These are phyloP conservation scores for Saccharomyces hybrid DNA, from an alignment of 1,139 yeast genomes.

Conservation along the genomic window DNA sequence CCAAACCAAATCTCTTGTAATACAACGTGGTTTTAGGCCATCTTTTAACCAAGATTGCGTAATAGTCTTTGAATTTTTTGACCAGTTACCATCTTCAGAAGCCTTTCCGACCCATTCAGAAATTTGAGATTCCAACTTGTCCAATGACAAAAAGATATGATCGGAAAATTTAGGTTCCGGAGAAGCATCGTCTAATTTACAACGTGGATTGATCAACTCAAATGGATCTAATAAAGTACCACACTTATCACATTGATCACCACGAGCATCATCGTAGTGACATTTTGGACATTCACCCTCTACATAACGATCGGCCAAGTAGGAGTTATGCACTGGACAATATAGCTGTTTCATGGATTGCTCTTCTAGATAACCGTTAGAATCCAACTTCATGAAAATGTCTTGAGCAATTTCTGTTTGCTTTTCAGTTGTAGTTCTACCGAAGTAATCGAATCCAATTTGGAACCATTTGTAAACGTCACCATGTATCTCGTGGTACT, in stretches of 20 bases:
- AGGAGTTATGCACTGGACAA: constrained; percentile 84
- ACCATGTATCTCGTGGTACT: constrained; percentile 77
- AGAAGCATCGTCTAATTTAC: constrained; percentile 78
- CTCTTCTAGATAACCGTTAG: constrained; percentile 76
- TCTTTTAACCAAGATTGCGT: constrained; percentile 90
- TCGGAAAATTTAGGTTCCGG: constrained; percentile 79
- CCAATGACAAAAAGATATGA: constrained; percentile 76
- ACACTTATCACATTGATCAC: constrained; percentile 98
- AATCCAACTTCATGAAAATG: constrained; percentile 65
- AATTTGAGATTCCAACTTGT: constrained; percentile 71
- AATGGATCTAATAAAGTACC: constrained; percentile 84
- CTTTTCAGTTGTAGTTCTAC: constrained; percentile 85
- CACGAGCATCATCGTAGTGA: constrained; percentile 91
- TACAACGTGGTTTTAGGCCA: constrained; percentile 90
- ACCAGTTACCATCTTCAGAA: constrained; percentile 74
- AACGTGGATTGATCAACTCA: constrained; percentile 87
- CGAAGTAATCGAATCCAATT: constrained; percentile 88
- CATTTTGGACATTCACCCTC: constrained; percentile 98
- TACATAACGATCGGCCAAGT: constrained; percentile 91
- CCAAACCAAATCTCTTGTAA: constrained; percentile 95
- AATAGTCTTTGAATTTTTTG: constrained; percentile 79
- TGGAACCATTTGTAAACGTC: constrained; percentile 96
- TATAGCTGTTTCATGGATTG: constrained; percentile 82
- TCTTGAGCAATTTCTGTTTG: constrained; percentile 97
- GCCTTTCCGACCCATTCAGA: constrained; percentile 66